Evolutionary conservation across 2,329 filamentous ascomycete species (phyloP).

Genomic region (Ophiostoma ips): DNA sequence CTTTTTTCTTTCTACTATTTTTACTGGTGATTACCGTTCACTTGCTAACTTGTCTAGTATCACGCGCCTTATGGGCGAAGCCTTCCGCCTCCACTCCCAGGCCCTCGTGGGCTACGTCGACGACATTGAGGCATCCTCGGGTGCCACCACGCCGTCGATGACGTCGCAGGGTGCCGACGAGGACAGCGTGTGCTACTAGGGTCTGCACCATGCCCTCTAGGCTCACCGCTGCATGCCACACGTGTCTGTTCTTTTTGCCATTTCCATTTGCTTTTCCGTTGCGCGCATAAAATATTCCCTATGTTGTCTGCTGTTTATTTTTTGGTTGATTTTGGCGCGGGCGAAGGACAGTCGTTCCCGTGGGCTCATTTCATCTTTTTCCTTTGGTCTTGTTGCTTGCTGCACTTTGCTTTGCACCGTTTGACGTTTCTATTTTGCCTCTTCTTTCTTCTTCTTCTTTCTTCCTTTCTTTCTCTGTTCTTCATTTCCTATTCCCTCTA

Average conservation of each 20-base stretch:
- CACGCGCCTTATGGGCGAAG: slow-evolving; percentile 92
- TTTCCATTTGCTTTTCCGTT: slow-evolving; percentile 10
- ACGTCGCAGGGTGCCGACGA: slow-evolving; percentile 57
- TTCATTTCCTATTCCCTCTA: background rate
- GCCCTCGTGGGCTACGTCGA: slow-evolving; percentile 91
- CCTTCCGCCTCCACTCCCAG: slow-evolving; percentile 92
- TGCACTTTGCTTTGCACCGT: slow-evolving; percentile 19
- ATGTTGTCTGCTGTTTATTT: slow-evolving; percentile 8
- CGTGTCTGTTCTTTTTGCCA: slow-evolving; percentile 16
- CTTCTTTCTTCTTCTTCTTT: slow-evolving; percentile 7
- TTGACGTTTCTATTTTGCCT: slow-evolving; percentile 20
- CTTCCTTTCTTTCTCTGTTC: background rate
- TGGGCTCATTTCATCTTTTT: slow-evolving; percentile 1
- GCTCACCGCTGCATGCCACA: no score
- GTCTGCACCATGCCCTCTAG: slow-evolving; percentile 19
- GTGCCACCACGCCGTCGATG: slow-evolving; percentile 57
- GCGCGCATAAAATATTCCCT: slow-evolving; percentile 8
- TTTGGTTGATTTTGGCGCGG: slow-evolving; percentile 11
- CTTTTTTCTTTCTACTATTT: background rate
- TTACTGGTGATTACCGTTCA: no score
- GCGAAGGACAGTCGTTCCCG: slow-evolving; percentile 10
- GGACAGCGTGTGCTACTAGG: slow-evolving; percentile 53
- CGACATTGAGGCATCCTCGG: slow-evolving; percentile 56
- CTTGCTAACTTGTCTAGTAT: slow-evolving; percentile 48
- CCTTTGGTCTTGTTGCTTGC: slow-evolving; percentile 10